Evolutionary conservation across 768 basidiomycete genomes (phyloP).

Genomic region (Russula emetica): DNA sequence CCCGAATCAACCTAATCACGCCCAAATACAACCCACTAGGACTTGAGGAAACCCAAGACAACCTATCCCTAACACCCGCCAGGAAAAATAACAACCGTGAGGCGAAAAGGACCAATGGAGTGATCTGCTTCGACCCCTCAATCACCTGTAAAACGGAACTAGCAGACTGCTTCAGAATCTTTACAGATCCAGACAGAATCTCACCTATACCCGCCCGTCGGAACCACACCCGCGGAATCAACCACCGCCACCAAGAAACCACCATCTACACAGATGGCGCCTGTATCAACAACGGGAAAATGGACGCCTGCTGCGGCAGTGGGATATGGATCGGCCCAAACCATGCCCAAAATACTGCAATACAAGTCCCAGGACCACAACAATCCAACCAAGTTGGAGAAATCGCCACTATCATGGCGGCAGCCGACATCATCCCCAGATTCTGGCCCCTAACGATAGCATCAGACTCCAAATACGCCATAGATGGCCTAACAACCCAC

Average conservation of each 20-base stretch:
- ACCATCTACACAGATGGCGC: neutral
- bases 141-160: neutral
- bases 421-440: rapidly evolving
- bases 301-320: neutral
- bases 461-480: neutral
- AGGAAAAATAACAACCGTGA: neutral
- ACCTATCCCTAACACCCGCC: neutral
- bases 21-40: neutral
- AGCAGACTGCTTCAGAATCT: neutral
- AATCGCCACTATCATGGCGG: neutral
- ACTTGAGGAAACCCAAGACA: rapidly evolving
- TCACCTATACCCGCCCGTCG: neutral
- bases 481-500: neutral
- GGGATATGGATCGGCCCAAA: neutral
- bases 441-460: neutral
- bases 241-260: too few species aligned
- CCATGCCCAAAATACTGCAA: neutral
- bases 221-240: rapidly evolving
- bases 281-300: neutral
- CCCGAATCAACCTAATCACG: neutral
- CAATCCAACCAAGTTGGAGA: neutral
- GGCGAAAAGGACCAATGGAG: neutral
- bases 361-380: neutral
- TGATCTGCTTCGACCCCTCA: neutral
- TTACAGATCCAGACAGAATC: neutral